phyloP scores from a whole-genome alignment of 2,329 filamentous ascomycete genomes.

The Aspergillus hortae region DNA sequence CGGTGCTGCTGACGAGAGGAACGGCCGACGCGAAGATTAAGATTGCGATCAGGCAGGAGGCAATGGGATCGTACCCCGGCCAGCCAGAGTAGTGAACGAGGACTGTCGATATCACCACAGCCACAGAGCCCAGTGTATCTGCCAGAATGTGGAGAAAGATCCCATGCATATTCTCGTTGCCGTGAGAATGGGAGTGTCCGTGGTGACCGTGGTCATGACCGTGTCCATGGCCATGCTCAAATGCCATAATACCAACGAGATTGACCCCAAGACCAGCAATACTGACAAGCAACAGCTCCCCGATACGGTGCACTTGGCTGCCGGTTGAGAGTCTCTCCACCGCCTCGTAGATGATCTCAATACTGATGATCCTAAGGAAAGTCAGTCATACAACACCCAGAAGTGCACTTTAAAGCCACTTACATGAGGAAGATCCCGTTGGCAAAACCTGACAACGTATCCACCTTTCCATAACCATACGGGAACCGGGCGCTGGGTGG shows the following conservation, averaged over 20 bases:
- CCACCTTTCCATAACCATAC: constrained; percentile 94
- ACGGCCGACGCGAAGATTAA: constrained; percentile 91
- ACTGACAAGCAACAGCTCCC: constrained; percentile 86
- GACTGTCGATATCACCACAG: constrained; percentile 87
- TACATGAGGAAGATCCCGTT: constrained; percentile 93
- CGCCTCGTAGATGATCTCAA: constrained; percentile 95
- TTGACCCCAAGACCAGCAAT: constrained; percentile 84
- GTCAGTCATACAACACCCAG: constrained; percentile 10
- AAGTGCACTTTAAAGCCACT: constrained; percentile 24
- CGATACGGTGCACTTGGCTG: constrained; percentile 75
- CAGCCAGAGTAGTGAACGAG: constrained; percentile 85
- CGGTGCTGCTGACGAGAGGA: constrained; percentile 80
- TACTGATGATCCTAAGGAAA: constrained; percentile 71
- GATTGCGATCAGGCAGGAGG: constrained; percentile 87
- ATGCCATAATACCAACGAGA: constrained; percentile 84
- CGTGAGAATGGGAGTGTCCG: constrained; percentile 52
- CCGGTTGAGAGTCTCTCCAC: constrained; percentile 83
- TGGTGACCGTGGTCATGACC: constrained; percentile 39
- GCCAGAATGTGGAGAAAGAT: constrained; percentile 95
- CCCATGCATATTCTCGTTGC: constrained; percentile 97
- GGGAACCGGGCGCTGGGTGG: constrained; percentile 83
- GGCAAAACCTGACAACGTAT: constrained; percentile 91
- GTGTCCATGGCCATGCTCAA: constrained; percentile 61
- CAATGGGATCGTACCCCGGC: constrained; percentile 91
- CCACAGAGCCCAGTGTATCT: constrained; percentile 89